phyloP scores from a whole-genome alignment of 2,329 filamentous ascomycete species.

The Dothideomycetes sp. region DNA sequence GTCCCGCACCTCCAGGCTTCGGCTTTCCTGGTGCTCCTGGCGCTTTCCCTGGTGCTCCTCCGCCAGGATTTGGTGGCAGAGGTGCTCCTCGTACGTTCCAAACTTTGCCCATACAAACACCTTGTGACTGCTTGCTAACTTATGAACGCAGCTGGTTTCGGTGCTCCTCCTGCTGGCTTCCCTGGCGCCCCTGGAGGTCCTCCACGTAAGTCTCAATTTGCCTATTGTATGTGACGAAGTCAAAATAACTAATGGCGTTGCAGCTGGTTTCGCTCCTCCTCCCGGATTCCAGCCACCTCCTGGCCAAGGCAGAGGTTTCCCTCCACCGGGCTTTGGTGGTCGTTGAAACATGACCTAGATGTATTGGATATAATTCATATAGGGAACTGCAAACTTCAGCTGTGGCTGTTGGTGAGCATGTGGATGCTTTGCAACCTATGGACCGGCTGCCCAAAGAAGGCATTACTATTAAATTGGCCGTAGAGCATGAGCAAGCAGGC shows the following conservation, averaged over 20 bases:
- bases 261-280: constrained; percentile 17
- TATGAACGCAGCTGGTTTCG: constrained; percentile 15
- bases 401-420: too few species aligned
- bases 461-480: too few species aligned
- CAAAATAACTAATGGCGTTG: neutral
- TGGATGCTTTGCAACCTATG: too few species aligned
- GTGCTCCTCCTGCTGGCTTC: constrained; percentile 21
- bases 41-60: constrained; percentile 41
- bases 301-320: constrained; percentile 14
- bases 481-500: too few species aligned
- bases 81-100: constrained; percentile 26
- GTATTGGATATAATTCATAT: too few species aligned
- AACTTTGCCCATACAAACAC: constrained; percentile 23
- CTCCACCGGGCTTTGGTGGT: constrained; percentile 9
- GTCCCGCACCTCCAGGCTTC: constrained; percentile 57
- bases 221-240: too few species aligned
- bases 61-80: constrained; percentile 25
- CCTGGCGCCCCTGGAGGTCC: constrained; percentile 38
- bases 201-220: constrained; percentile 19
- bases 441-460: too few species aligned
- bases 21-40: constrained; percentile 39
- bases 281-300: constrained; percentile 39
- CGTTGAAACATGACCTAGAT: constrained; percentile 3
- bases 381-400: too few species aligned
- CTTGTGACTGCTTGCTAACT: neutral